Evolutionary conservation across 2,329 filamentous ascomycete genomes (phyloP), one percentile per base, ranked within the genome.

Genomic region (Exserohilum rostratum): DNA sequence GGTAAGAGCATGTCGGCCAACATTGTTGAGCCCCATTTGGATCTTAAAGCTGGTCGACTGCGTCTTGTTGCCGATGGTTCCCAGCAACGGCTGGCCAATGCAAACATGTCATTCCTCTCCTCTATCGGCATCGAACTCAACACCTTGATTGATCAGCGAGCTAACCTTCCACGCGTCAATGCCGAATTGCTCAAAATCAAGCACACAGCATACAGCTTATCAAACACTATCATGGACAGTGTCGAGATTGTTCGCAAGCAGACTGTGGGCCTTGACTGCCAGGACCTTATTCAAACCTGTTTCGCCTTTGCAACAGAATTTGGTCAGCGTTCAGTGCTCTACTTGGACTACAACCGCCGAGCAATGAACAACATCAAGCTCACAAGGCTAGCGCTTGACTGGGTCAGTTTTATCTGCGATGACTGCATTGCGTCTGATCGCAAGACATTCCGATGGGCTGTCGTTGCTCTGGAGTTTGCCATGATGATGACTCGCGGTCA

Each of bases 291-390:
- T 60, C 95, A 99, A 75, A 96, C 92, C 5, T 99, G 93, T 77
- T 99, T 98, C 74, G 90, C 96, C 35, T 99, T 98, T 69, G 95
- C 95, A n/a, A 98, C 95, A 0, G 95, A 99, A 73, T 99, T 99
- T 64, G 95, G 95, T 39, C 93, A 97, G 73, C 89, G 95, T 61
- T 97, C 93, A 2, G 85, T 96, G 45, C 86, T 95, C 17, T 96
- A 96, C 78, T 95, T 99, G 87, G 95, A 99, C 76, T 90, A 90
- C 74, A 98, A 96, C 71, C 83, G 95, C 50, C 88, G 93, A 45
- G 91, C 96, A 64, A 96, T 98, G 90, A 98, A 98, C 78, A 97
- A 96, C 74, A 83, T 96, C 64, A 96, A 96, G 74, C 84, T 99
- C 50, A 96, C 93, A 11, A 91, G 96, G 70, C 82, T 99, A 48